These are phyloP conservation scores for Coleophoma crateriformis DNA, from an alignment of 2,329 filamentous ascomycete genomes.

Conservation along the genomic window DNA sequence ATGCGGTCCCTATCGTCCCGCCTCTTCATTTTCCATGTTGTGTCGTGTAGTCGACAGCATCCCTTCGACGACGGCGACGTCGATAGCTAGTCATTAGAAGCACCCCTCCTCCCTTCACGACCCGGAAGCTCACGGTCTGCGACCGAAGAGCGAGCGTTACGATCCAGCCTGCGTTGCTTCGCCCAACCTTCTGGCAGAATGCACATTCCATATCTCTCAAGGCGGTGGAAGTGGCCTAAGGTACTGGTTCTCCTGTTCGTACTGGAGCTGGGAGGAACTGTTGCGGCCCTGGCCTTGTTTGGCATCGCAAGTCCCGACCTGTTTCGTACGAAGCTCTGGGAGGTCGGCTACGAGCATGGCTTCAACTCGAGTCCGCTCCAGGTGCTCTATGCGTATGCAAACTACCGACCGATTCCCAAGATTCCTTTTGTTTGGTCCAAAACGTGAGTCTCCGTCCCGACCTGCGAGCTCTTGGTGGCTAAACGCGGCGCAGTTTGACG, in stretches of 20 bases:
- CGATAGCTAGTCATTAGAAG: too few relatives aligned
- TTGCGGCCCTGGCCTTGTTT: slow-evolving; percentile 64
- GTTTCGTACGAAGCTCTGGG: slow-evolving; percentile 68
- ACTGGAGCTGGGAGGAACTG: slow-evolving; percentile 58
- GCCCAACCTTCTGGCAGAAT: neutral
- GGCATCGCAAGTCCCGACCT: slow-evolving; percentile 68
- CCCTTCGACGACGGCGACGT: too few relatives aligned
- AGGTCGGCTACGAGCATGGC: slow-evolving; percentile 61
- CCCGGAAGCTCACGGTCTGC: too few relatives aligned
- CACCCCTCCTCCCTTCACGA: too few relatives aligned
- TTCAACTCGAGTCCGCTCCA: slow-evolving; percentile 71
- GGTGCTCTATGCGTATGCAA: slow-evolving; percentile 68
- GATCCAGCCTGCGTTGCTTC: too few relatives aligned
- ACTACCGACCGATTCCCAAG: slow-evolving; percentile 56
- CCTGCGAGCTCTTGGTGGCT: neutral
- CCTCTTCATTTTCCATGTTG: too few relatives aligned
- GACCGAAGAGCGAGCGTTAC: too few relatives aligned
- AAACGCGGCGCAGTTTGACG: slow-evolving; percentile 52
- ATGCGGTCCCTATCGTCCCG: too few relatives aligned
- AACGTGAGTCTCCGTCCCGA: slow-evolving; percentile 49
- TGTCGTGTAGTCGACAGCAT: too few relatives aligned
- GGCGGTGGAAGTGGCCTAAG: slow-evolving; percentile 41
- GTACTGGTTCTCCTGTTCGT: slow-evolving; percentile 49
- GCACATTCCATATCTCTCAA: slow-evolving; percentile 24
- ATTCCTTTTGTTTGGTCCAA: slow-evolving; percentile 68